Percentiles rank a stretch among this genome's conserved stretches.
phyloP scores from a whole-genome alignment of 148 eudicot genomes.

The Arctostaphylos glauca region DNA sequence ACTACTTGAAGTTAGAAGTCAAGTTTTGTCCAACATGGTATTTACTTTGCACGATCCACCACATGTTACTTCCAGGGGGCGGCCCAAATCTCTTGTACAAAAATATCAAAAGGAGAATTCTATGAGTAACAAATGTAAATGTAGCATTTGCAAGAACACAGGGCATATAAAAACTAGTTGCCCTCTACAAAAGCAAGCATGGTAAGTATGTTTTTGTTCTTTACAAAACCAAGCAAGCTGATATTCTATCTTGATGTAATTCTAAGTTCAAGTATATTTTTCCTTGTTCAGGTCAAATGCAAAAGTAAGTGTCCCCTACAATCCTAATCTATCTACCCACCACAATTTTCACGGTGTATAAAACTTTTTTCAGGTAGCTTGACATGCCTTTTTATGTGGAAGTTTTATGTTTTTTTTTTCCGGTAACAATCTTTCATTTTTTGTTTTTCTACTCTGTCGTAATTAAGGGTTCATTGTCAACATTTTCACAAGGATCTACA shows the following conservation, averaged over 20 bases:
- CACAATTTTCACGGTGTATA: neutral
- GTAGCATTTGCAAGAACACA: neutral
- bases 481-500: neutral
- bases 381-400: neutral
- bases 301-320: neutral
- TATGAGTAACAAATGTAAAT: neutral
- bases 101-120: neutral
- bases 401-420: neutral
- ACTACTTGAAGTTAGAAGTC: neutral
- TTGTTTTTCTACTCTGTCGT: neutral
- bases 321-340: neutral
- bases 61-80: neutral
- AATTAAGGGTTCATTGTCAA: neutral
- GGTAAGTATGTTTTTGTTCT: no score
- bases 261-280: no score
- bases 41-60: neutral
- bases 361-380: neutral
- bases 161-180: neutral
- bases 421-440: neutral
- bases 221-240: no score
- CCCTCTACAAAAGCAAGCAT: neutral
- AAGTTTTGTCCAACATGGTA: neutral
- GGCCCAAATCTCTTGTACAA: neutral
- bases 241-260: no score
- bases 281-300: neutral